Conservation (phyloP, 2,329 filamentous ascomycete species). For the Aspergillus pseudotamarii region DNA sequence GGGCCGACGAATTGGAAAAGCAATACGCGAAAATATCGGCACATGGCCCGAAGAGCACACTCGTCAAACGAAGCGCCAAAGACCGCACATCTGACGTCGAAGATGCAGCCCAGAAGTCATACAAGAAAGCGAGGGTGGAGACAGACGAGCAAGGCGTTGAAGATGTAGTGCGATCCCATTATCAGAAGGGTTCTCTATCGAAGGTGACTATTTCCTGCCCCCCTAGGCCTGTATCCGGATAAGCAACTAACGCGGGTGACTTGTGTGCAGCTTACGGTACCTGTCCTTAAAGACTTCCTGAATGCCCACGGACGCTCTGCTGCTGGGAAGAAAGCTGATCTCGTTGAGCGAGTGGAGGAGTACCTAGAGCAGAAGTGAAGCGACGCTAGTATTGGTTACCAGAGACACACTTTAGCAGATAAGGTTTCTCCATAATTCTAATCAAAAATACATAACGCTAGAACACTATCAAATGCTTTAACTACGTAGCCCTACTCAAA, state of each 20-base stretch:
- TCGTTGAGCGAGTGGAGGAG: constrained; percentile 54
- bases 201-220: constrained; percentile 33
- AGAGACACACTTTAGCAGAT: not conserved
- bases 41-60: constrained; percentile 46
- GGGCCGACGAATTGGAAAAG: constrained; percentile 69
- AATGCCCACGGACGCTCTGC: constrained; percentile 44
- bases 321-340: constrained; percentile 53
- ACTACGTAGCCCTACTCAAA: not conserved
- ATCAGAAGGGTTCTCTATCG: constrained; percentile 46
- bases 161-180: constrained; percentile 45
- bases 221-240: not conserved
- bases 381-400: not conserved
- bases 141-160: constrained; percentile 27
- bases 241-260: constrained; percentile 8
- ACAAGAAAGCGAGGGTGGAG: constrained; percentile 52
- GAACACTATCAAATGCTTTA: not conserved
- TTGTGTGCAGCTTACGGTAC: constrained; percentile 46
- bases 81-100: constrained; percentile 25
- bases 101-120: constrained; percentile 31
- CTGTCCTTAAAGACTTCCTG: constrained; percentile 51
- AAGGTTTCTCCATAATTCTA: not conserved
- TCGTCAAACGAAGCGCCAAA: constrained; percentile 50
- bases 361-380: constrained; percentile 49
- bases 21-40: constrained; percentile 53
- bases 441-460: not conserved